Base-by-base conservation (phyloP, 2,329 filamentous ascomycete genomes). In the Raffaelea albimanens region DNA sequence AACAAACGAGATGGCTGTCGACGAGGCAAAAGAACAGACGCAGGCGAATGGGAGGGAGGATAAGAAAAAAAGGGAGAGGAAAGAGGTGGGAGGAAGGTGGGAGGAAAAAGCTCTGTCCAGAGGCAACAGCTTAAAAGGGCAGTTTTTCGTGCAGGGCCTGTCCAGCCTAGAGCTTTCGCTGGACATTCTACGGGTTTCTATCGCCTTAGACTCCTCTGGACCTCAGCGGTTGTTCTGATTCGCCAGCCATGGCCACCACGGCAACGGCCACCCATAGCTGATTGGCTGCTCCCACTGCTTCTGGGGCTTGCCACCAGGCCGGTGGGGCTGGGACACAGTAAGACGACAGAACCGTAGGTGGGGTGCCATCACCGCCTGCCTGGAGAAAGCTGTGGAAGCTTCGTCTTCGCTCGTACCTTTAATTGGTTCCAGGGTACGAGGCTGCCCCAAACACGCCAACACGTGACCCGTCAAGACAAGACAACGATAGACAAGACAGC, bases 161-260 rank as follows among this genome's bases (percentile, higher is more conserved):
- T n/a, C 13, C 14, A 19, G 14, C 13, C 51, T 55, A 56, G 55
- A 60, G 59, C 56, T 55, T 50, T 52, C 57, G 50, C 44, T 50
- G 49, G 52, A 58, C 55, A 54, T 63, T 63, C 61, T 50, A 63
- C 53, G 57, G 54, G 59, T 57, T 63, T 63, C 61, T 59, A 63
- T 60, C 58, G 50, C 45, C 43, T 54, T 58, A 56, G 54, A 51
- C 52, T 36, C 56, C 52, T 29, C 25, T 13, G n/a, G 34, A 7
- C 7, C 8, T 16, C 13, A 50, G 47, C 48, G 41, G 46, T 47
- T 56, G 53, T 55, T 55, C 45, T 62, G 51, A 56, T 58, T 56
- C 48, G 55, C 44, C 44, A 40, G 33, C 38, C 34, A 16, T 36
- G 29, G 44, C 48, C 52, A 45, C 49, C 51, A 52, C 46, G 46